Percentiles rank a stretch among this genome's conserved stretches.
Conservation (phyloP, 2,329 filamentous ascomycete genomes). For the Truncatella angustata region DNA sequence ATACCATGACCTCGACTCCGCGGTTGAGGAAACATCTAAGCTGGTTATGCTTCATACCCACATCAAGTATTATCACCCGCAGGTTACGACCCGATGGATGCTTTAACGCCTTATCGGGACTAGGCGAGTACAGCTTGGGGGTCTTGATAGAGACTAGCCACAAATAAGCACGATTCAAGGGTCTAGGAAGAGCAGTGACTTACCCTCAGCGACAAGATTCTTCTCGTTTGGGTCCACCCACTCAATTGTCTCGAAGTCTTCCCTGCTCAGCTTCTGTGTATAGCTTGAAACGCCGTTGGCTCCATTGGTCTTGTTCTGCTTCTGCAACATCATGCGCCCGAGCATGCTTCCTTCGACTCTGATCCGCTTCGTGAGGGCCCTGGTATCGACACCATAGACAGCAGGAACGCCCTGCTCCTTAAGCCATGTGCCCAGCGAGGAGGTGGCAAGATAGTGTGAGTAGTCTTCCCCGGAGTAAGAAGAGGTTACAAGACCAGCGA, state of each 20-base stretch:
- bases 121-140: slow-evolving; percentile 82
- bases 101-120: slow-evolving; percentile 67
- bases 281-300: slow-evolving; percentile 37
- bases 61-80: slow-evolving; percentile 89
- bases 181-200: slow-evolving; percentile 38
- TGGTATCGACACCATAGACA: slow-evolving; percentile 92
- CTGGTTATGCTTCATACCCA: slow-evolving; percentile 98
- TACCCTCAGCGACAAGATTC: slow-evolving; percentile 93
- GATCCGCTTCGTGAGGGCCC: slow-evolving; percentile 91
- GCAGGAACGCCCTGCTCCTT: slow-evolving; percentile 94
- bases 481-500: slow-evolving; percentile 85
- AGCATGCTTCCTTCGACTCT: slow-evolving; percentile 95
- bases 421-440: slow-evolving; percentile 90
- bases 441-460: slow-evolving; percentile 89
- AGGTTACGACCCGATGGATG: slow-evolving; percentile 86
- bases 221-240: slow-evolving; percentile 91
- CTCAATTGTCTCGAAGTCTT: slow-evolving; percentile 70
- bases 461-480: slow-evolving; percentile 94
- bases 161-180: slow-evolving; percentile 35
- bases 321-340: slow-evolving; percentile 80
- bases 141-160: slow-evolving; percentile 79
- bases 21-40: slow-evolving; percentile 87
- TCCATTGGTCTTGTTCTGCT: slow-evolving; percentile 43
- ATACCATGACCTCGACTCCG: slow-evolving; percentile 90
- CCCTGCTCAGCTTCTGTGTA: slow-evolving; percentile 41